Percentiles rank a stretch among this genome's conserved stretches.
Conservation (phyloP, 257 asterid genomes). For the Orobanche coerulescens region DNA sequence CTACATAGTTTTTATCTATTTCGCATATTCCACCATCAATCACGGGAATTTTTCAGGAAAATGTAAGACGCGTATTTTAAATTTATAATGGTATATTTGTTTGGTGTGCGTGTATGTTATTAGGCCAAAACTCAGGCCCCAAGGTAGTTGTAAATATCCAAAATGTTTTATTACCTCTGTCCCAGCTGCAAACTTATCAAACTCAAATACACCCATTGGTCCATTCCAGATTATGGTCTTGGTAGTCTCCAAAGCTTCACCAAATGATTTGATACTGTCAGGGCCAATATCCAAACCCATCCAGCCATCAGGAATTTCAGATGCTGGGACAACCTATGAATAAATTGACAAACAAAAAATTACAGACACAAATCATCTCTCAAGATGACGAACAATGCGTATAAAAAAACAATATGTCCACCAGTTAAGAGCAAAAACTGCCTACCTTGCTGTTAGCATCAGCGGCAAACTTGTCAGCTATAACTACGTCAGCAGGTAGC, state of each 20-base stretch:
- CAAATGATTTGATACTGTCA: slow-evolving; percentile 32
- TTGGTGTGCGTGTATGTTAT: too few relatives aligned
- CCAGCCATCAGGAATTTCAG: slow-evolving; percentile 40
- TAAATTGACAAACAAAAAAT: not conserved
- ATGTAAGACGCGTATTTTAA: too few relatives aligned
- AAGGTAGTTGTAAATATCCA: too few relatives aligned
- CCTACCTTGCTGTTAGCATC: slow-evolving; percentile 40
- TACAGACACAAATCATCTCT: not conserved
- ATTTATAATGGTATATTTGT: too few relatives aligned
- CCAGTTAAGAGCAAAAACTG: not conserved
- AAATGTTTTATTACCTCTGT: too few relatives aligned
- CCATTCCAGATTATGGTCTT: slow-evolving; percentile 47
- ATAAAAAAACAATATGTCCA: too few relatives aligned
- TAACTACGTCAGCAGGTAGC: slow-evolving; percentile 41
- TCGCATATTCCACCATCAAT: too few relatives aligned
- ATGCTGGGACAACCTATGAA: slow-evolving; percentile 31
- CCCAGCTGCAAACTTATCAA: slow-evolving; percentile 38
- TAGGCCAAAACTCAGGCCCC: too few relatives aligned
- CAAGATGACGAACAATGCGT: too few relatives aligned
- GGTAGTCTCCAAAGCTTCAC: slow-evolving; percentile 36
- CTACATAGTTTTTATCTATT: too few relatives aligned
- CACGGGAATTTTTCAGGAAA: too few relatives aligned
- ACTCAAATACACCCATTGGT: slow-evolving; percentile 50
- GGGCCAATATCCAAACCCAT: slow-evolving; percentile 50
- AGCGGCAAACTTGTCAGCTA: slow-evolving; percentile 39